phyloP scores from a whole-genome alignment of 495 filamentous ascomycete genomes.

The Elasticomyces elasticus region DNA sequence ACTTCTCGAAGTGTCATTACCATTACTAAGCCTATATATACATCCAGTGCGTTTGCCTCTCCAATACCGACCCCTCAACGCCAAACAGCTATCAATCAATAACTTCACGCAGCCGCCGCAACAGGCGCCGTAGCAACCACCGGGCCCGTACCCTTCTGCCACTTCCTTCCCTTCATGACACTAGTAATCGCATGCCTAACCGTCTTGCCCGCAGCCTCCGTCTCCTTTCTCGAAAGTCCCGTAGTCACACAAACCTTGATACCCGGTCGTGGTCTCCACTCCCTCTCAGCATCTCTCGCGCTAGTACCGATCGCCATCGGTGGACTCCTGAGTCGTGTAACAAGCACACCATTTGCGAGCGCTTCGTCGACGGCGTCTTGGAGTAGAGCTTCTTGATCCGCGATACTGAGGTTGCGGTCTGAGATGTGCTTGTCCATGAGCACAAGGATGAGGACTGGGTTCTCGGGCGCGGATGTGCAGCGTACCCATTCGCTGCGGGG shows the following conservation, averaged over 20 bases:
- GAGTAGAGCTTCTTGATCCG: constrained; percentile 76
- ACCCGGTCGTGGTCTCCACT: constrained; percentile 57
- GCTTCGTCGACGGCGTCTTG: constrained; percentile 88
- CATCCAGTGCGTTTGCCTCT: no score
- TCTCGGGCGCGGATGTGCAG: constrained; percentile 73
- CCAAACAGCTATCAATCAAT: no score
- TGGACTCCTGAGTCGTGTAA: constrained; percentile 72
- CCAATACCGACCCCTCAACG: no score
- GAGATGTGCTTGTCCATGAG: constrained; percentile 73
- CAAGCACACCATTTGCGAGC: constrained; percentile 75
- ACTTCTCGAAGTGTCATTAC: no score
- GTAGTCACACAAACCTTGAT: constrained; percentile 85
- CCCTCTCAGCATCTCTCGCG: constrained; percentile 44
- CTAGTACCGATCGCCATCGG: constrained; percentile 51
- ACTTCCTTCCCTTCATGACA: constrained; percentile 54
- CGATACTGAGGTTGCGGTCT: constrained; percentile 52
- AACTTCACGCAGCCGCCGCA: background rate
- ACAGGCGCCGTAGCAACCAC: background rate
- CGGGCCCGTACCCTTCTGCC: constrained; percentile 8
- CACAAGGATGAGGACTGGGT: constrained; percentile 76
- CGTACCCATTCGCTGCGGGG: constrained; percentile 86
- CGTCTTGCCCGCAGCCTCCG: constrained; percentile 78
- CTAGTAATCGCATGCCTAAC: constrained; percentile 93
- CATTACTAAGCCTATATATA: no score
- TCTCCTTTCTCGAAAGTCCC: constrained; percentile 83